phyloP scores from a whole-genome alignment of 352 stramenopile species.

The Pythium brassicae region DNA sequence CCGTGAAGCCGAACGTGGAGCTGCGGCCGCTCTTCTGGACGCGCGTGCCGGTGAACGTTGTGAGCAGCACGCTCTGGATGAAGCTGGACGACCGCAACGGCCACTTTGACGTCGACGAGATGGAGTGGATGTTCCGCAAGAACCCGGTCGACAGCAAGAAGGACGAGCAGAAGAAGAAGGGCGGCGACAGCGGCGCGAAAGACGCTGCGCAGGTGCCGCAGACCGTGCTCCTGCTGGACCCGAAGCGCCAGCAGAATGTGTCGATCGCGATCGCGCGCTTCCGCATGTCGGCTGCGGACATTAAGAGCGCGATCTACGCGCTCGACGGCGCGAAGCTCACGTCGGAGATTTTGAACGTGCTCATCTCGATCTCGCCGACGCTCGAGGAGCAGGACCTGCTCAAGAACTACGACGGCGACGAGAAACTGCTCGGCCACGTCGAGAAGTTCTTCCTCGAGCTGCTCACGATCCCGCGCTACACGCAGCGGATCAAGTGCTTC shows the following conservation, averaged over 20 bases:
- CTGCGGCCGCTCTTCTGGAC: constrained; percentile 88
- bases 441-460: constrained; percentile 88
- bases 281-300: constrained; percentile 88
- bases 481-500: constrained; percentile 86
- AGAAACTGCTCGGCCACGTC: constrained; percentile 79
- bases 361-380: constrained; percentile 87
- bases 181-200: constrained; percentile 22
- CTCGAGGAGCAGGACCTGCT: constrained; percentile 88
- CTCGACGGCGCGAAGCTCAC: constrained; percentile 70
- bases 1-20: constrained; percentile 84
- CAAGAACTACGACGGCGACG: constrained; percentile 89
- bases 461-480: constrained; percentile 83
- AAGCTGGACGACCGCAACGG: constrained; percentile 71
- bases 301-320: constrained; percentile 82
- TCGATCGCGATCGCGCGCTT: constrained; percentile 96
- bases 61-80: constrained; percentile 86
- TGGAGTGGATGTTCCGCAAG: constrained; percentile 89
- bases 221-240: constrained; percentile 90
- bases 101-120: constrained; percentile 68
- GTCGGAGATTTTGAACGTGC: constrained; percentile 81
- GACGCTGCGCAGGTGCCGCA: constrained; percentile 43
- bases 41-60: constrained; percentile 80
- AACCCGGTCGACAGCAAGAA: constrained; percentile 63
- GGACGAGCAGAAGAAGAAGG: constrained; percentile 77
- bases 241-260: constrained; percentile 96